Evolutionary conservation across 2,329 filamentous ascomycete species (phyloP).

Genomic region (Aspergillus quadrilineatus): DNA sequence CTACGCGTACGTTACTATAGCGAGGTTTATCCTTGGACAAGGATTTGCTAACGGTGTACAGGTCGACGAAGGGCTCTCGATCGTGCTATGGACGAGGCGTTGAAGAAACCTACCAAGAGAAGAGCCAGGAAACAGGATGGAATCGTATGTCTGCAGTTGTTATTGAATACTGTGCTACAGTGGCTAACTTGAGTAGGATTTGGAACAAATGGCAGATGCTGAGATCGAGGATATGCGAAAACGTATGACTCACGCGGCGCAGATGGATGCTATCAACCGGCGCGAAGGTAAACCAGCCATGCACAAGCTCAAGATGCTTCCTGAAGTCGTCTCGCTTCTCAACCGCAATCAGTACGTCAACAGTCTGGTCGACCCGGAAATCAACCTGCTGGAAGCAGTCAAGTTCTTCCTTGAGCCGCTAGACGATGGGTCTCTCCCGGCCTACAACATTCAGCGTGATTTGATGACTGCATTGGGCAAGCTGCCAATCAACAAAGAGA

Average conservation of each 20-base stretch:
- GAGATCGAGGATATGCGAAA: slow-evolving; percentile 85
- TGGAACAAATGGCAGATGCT: slow-evolving; percentile 86
- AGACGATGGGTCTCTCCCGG: slow-evolving; percentile 88
- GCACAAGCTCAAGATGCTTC: slow-evolving; percentile 90
- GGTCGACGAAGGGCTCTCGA: slow-evolving; percentile 78
- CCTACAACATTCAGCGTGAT: slow-evolving; percentile 96
- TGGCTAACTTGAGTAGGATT: slow-evolving; percentile 58
- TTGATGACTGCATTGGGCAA: slow-evolving; percentile 77
- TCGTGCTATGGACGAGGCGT: slow-evolving; percentile 79
- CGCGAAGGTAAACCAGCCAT: slow-evolving; percentile 76
- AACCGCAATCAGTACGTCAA: slow-evolving; percentile 82
- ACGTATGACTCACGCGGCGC: slow-evolving; percentile 86
- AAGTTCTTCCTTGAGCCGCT: slow-evolving; percentile 97
- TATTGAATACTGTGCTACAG: background rate
- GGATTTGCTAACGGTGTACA: slow-evolving; percentile 27
- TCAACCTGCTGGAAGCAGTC: slow-evolving; percentile 89
- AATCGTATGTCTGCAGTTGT: slow-evolving; percentile 62
- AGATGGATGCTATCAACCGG: slow-evolving; percentile 80
- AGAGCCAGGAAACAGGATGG: slow-evolving; percentile 77
- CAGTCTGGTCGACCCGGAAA: slow-evolving; percentile 87
- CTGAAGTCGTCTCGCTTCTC: slow-evolving; percentile 81
- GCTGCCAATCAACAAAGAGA: slow-evolving; percentile 87
- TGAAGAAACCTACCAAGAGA: slow-evolving; percentile 75
- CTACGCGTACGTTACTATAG: slow-evolving; percentile 62
- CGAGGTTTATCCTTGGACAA: background rate